Evolutionary conservation across 1,284 basidiomycete species (phyloP), one percentile per base, ranked within the genome.

Genomic region (Trametes polyzona): DNA sequence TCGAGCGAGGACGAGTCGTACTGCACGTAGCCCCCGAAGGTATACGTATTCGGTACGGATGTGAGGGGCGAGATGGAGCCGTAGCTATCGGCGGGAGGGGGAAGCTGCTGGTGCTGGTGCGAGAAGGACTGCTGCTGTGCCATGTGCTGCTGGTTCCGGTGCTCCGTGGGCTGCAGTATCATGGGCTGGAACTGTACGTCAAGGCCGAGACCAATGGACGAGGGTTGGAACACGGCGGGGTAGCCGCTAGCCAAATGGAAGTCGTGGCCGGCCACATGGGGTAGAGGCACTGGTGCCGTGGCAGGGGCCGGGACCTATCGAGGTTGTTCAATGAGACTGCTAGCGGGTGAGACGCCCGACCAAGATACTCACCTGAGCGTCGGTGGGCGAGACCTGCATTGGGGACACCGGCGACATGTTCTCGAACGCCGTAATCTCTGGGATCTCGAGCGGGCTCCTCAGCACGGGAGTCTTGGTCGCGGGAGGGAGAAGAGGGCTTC

Each of bases 401-500:
- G 35, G 43, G 12, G 42, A 53, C 2, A 50, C n/a, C 14, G 47
- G 43, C 24, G 40, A 37, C 12, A 54, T 44, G 14, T 35, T 42
- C 43, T 44, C 49, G 0, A 48, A 14, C 9, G 17, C 10, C 33
- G 53, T 43, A 16, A 33, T n/a, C 17, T 47, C 12, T 14, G 54
- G 47, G 19, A 59, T 48, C 2, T 50, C 29, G 33, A 51, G 37
- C 4, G 53, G 53, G 30, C 36, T 50, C 30, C 12, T 41, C 27
- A 55, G 12, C 2, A 40, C 37, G 11, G 46, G 24, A 9, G 50
- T 32, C n/a, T 32, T 29, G 0, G 55, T 29, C 2, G 33, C 35
- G 17, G 42, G 26, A 0, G 58, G 61, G 30, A 56, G 33, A 36
- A 63, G 57, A 2, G 59, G 59, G 51, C 55, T 52, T 5, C 54